Percentiles rank a stretch among this genome's conserved stretches.
phyloP scores from a whole-genome alignment of 164 flowering plant species.

The Magnolia changhungtana region DNA sequence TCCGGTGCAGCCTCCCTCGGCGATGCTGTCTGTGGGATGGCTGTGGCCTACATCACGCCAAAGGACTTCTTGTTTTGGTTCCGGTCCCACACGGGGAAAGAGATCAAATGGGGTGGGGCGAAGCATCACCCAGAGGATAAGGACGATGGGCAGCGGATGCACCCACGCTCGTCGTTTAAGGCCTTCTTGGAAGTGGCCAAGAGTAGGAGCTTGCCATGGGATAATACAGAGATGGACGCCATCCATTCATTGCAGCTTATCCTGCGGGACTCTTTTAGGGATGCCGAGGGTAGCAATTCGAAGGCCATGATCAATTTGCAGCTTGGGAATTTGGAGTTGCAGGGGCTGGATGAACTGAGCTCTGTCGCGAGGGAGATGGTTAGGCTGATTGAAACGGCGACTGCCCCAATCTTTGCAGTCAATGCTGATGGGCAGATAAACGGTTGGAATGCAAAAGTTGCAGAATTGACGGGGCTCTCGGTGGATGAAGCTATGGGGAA shows the following conservation, averaged over 20 bases:
- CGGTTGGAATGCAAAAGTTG: conserved; percentile 97
- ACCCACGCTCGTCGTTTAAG: conserved; percentile 95
- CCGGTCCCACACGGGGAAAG: conserved; percentile 85
- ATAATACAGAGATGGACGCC: conserved; percentile 95
- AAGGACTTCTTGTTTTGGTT: conserved; percentile 92
- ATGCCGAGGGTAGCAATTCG: conserved; percentile 53
- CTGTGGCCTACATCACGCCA: conserved; percentile 79
- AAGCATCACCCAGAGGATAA: conserved; percentile 95
- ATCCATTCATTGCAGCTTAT: conserved; percentile 96
- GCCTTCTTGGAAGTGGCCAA: conserved; percentile 95
- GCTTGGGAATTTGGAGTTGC: conserved; percentile 51
- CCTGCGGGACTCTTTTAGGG: conserved; percentile 75
- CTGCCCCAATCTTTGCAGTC: conserved; percentile 95
- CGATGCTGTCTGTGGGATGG: conserved; percentile 99
- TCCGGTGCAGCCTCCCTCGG: conserved; percentile 82
- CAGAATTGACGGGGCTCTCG: conserved; percentile 94
- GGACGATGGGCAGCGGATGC: conserved; percentile 92
- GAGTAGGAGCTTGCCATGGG: conserved; percentile 94
- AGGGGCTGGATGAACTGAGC: conserved; percentile 80
- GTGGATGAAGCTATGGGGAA: conserved; percentile 94
- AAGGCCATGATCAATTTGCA: conserved; percentile 54
- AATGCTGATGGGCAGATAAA: conserved; percentile 67
- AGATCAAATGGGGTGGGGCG: conserved; percentile 98
- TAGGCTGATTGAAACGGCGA: conserved; percentile 92
- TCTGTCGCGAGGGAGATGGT: conserved; percentile 98